phyloP scores from a whole-genome alignment of 2,329 filamentous ascomycete genomes.

The Blumeria graminis region DNA sequence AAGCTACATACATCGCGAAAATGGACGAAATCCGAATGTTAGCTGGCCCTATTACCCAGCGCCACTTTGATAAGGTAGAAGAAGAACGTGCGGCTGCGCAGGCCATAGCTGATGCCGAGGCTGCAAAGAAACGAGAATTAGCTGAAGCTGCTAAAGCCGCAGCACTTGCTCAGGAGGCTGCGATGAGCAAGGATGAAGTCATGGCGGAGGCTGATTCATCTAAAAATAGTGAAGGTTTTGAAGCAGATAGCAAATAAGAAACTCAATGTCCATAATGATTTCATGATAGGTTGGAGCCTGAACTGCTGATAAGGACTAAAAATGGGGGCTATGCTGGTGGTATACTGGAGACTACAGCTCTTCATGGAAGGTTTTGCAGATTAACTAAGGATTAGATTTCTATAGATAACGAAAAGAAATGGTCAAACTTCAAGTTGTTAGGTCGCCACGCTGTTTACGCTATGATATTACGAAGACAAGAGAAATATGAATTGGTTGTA shows the following conservation, averaged over 20 bases:
- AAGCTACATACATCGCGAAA: constrained; percentile 84
- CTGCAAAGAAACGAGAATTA: constrained; percentile 18
- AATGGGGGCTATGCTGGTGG: too few relatives aligned
- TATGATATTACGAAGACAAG: too few relatives aligned
- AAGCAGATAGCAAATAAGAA: constrained; percentile 12
- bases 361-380: too few relatives aligned
- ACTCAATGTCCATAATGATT: neutral
- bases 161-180: constrained; percentile 18
- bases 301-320: too few relatives aligned
- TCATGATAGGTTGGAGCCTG: too few relatives aligned
- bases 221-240: constrained; percentile 21
- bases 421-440: too few relatives aligned
- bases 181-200: constrained; percentile 27
- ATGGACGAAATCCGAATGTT: constrained; percentile 84
- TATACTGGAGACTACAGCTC: too few relatives aligned
- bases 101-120: constrained; percentile 31
- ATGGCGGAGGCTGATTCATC: constrained; percentile 36
- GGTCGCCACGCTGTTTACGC: too few relatives aligned
- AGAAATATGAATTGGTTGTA: too few relatives aligned
- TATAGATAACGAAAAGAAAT: too few relatives aligned
- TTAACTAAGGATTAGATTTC: too few relatives aligned
- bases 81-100: constrained; percentile 57
- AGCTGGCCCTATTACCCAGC: constrained; percentile 76
- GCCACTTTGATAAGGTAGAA: constrained; percentile 87
- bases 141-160: constrained; percentile 21